Percentiles rank a stretch among this genome's conserved stretches.
These are phyloP conservation scores for Schwanniomyces vanrijiae DNA, from an alignment of 805 yeast species.

Conservation along the genomic window DNA sequence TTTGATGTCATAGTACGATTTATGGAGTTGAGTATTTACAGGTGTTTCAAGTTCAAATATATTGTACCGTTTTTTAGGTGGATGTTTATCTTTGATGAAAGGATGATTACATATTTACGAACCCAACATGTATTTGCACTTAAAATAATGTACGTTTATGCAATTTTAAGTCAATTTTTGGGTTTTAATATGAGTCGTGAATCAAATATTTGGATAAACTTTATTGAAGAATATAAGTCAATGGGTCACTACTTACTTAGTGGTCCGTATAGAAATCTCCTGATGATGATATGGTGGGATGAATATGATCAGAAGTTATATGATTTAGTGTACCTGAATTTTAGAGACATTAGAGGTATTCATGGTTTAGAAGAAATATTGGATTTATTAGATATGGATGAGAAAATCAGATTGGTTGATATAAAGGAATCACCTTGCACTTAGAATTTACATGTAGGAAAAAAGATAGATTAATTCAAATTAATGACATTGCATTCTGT, in stretches of 20 bases:
- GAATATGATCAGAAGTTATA: neutral
- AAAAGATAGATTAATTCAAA: too few relatives aligned
- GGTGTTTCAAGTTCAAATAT: neutral
- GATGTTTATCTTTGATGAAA: neutral
- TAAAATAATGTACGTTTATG: neutral
- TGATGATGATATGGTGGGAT: constrained; percentile 1
- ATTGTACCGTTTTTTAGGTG: neutral
- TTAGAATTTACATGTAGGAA: neutral
- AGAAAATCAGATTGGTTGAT: neutral
- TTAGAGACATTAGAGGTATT: neutral
- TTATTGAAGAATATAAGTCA: neutral
- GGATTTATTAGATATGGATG: neutral
- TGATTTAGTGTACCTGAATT: neutral
- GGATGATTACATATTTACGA: neutral
- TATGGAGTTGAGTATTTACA: neutral
- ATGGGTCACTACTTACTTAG: neutral
- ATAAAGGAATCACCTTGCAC: neutral
- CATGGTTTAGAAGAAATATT: neutral
- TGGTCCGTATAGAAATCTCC: neutral
- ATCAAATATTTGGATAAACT: neutral
- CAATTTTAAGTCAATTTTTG: neutral
- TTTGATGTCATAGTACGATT: neutral
- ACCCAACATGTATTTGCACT: neutral
- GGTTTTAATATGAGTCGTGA: neutral
- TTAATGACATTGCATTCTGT: too few relatives aligned